phyloP scores from a whole-genome alignment of 306 rosid species.

The Glycine soja region DNA sequence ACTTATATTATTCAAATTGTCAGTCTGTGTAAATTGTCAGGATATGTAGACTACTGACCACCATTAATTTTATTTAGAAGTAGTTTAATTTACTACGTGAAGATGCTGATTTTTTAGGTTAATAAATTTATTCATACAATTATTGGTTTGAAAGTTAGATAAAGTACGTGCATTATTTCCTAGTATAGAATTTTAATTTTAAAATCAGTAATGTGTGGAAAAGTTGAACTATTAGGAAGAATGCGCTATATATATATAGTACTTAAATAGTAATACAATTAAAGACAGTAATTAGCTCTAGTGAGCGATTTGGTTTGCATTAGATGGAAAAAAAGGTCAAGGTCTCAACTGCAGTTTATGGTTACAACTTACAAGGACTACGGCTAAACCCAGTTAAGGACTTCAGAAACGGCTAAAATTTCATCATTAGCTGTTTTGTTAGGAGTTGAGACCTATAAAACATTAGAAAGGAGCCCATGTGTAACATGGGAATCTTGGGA shows the following conservation, averaged over 20 bases:
- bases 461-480: not conserved
- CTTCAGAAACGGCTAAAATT: constrained; percentile 1
- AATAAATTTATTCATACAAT: not conserved
- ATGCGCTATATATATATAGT: not conserved
- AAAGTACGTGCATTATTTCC: not conserved
- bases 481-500: not conserved
- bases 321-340: constrained; percentile 4
- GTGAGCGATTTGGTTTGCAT: constrained; percentile 8
- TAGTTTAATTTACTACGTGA: not conserved
- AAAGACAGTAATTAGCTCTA: not conserved
- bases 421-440: not conserved
- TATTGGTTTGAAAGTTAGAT: constrained; percentile 28
- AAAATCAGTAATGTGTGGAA: not conserved
- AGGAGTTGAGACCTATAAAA: constrained; percentile 33
- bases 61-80: constrained; percentile 14
- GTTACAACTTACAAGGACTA: not conserved
- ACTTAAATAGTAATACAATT: not conserved
- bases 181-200: not conserved
- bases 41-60: not conserved
- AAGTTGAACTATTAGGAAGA: not conserved
- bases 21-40: not conserved
- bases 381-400: not conserved
- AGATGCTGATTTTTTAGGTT: not conserved
- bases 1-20: not conserved
- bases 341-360: not conserved